phyloP scores from a whole-genome alignment of 1,284 basidiomycete genomes.

The Cryptococcus depauperatus region DNA sequence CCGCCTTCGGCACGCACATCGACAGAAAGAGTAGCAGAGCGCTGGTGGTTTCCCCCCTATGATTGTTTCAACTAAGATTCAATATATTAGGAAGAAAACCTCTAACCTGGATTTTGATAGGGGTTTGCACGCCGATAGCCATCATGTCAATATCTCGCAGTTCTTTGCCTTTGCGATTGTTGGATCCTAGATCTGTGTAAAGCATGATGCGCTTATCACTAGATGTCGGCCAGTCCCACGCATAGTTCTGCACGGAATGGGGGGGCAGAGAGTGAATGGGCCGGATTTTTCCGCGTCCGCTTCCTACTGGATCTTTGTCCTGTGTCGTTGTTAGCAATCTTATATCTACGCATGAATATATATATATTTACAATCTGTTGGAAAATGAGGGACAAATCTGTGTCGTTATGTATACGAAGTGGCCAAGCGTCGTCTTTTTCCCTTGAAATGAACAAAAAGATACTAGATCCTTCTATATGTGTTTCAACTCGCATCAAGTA shows the following conservation, averaged over 20 bases:
- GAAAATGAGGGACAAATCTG: slow-evolving; percentile 62
- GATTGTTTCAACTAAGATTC: too few species aligned
- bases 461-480: slow-evolving; percentile 75
- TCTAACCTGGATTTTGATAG: slow-evolving; percentile 64
- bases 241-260: slow-evolving; percentile 51
- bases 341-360: not conserved
- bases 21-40: slow-evolving; percentile 67
- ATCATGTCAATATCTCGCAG: slow-evolving; percentile 81
- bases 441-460: slow-evolving; percentile 69
- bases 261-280: slow-evolving; percentile 21
- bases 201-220: slow-evolving; percentile 73
- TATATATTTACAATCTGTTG: slow-evolving; percentile 62
- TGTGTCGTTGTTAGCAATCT: slow-evolving; percentile 4
- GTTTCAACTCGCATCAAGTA: slow-evolving; percentile 75
- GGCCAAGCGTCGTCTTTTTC: slow-evolving; percentile 72
- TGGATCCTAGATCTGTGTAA: slow-evolving; percentile 48
- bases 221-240: slow-evolving; percentile 91
- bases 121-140: slow-evolving; percentile 89
- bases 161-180: slow-evolving; percentile 19
- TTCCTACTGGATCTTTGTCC: slow-evolving; percentile 40
- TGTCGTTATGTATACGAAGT: slow-evolving; percentile 83
- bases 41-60: too few species aligned
- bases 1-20: slow-evolving; percentile 88
- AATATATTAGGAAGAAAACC: too few species aligned
- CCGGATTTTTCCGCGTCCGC: slow-evolving; percentile 37